phyloP scores from a whole-genome alignment of 441 rosid species.

The Gossypium lobatum region DNA sequence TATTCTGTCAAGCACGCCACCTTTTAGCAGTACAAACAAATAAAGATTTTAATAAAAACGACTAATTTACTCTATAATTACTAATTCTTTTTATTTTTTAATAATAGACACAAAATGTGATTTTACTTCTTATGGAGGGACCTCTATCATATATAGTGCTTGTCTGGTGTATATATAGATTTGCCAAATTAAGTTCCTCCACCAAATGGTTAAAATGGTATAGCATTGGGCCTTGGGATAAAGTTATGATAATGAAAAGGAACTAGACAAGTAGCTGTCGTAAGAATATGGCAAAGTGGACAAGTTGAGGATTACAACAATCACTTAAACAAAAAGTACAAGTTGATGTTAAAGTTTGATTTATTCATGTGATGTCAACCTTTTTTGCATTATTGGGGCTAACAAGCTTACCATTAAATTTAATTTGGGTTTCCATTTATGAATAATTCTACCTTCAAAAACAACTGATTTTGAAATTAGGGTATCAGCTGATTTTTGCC shows the following conservation, averaged over 20 bases:
- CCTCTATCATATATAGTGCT: too few species aligned
- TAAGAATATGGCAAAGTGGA: neutral
- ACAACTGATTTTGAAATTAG: neutral
- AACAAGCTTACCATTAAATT: neutral
- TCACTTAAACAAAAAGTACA: neutral
- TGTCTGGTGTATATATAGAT: neutral
- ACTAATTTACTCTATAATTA: neutral
- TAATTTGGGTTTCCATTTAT: too few species aligned
- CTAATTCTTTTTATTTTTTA: too few species aligned
- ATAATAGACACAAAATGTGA: too few species aligned
- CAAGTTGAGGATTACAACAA: neutral
- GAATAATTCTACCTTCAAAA: too few species aligned
- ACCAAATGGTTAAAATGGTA: neutral
- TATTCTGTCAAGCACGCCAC: too few species aligned
- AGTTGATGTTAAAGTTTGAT: neutral
- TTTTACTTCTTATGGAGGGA: too few species aligned
- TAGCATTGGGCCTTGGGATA: neutral
- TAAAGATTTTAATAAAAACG: too few species aligned
- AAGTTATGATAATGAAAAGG: slow-evolving; percentile 1
- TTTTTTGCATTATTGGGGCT: neutral
- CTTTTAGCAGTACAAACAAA: too few species aligned
- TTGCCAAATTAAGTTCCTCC: neutral
- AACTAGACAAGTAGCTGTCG: neutral
- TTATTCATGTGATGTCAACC: neutral
- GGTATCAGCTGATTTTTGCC: neutral